Evolutionary conservation across 164 flowering plant species (phyloP), one percentile per base, ranked within the genome.

Genomic region (Magnolia kwangsiensis): DNA sequence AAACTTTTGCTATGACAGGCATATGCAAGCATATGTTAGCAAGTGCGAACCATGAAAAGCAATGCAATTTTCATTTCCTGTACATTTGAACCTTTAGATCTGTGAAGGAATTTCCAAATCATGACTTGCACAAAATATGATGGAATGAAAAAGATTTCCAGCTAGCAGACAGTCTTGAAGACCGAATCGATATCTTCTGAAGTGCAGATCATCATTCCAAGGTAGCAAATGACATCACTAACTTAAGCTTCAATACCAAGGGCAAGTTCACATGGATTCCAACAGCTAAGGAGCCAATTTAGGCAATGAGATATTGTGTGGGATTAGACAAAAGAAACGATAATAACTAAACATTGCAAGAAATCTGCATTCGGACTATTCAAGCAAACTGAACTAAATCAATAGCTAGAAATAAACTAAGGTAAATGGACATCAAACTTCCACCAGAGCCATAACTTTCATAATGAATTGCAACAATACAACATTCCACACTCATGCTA

Each of bases 101-200:
- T 83, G 31, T 78, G 87, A 81, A 94, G 96, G 83, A 82, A 94
- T 81, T 84, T 89, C 94, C 91, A 91, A 63, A 91, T 89, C 72
- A 91, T 88, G 83, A 90, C 85, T 98, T 94, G 96, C 82, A 81
- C 7, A 75, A 45, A 67, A 70, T 49, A 66, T 72, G 63, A n/a
- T 67, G 19, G 63, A 70, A 50, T 59, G 24, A 72, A 49, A 21
- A 70, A 20, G 29, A 61, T 51, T 16, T 73, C 49, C 9, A 21
- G 31, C 31, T 23, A 66, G 24, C 29, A 21, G 69, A 23, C 31
- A 8, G 13, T 31, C 49, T 66, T 27, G 19, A 24, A 20, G 24
- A 49, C n/a, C 50, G 21, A 37, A 16, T 13, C 13, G 14, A 3
- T 24, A 67, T n/a, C 21, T 29, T n/a, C n/a, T 2, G 31, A 74